Percentiles rank a stretch among this genome's conserved stretches.
These are phyloP conservation scores for Hyaloscypha bicolor DNA, from an alignment of 495 filamentous ascomycete species.

Conservation along the genomic window DNA sequence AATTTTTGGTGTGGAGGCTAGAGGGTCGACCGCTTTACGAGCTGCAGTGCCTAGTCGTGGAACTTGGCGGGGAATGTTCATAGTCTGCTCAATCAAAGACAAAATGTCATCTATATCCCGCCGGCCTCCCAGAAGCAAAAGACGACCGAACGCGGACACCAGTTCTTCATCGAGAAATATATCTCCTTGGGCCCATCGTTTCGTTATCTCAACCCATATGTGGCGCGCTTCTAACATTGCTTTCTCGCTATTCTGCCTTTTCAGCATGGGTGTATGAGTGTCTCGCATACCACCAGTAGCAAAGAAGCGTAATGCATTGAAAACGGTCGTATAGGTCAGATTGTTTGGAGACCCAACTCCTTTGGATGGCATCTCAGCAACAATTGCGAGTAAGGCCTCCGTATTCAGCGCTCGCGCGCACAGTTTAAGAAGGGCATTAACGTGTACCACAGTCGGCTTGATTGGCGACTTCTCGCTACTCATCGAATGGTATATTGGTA, in stretches of 20 bases:
- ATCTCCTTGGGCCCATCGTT: conserved; percentile 69
- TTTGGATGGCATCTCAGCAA: conserved; percentile 61
- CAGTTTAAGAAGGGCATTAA: conserved; percentile 81
- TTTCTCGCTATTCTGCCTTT: conserved; percentile 35
- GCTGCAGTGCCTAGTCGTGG: conserved; percentile 33
- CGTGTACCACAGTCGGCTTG: conserved; percentile 73
- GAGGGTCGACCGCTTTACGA: conserved; percentile 17
- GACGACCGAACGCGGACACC: conserved; percentile 72
- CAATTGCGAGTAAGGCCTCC: conserved; percentile 74
- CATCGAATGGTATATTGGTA: conserved; percentile 75
- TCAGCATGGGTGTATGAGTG: conserved; percentile 33
- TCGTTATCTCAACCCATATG: conserved; percentile 79
- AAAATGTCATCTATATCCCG: conserved; percentile 70
- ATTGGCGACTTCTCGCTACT: conserved; percentile 55
- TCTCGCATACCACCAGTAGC: conserved; percentile 30
- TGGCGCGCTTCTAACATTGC: conserved; percentile 58
- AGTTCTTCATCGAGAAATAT: conserved; percentile 72
- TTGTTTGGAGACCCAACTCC: conserved; percentile 63
- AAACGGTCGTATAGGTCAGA: conserved; percentile 76
- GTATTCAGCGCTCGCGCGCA: conserved; percentile 71
- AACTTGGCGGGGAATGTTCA: conserved; percentile 60
- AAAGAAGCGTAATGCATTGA: conserved; percentile 57
- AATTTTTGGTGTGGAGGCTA: background rate
- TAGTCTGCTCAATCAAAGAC: conserved; percentile 73
- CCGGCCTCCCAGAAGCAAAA: conserved; percentile 62